Percentiles rank a stretch among this genome's conserved stretches.
phyloP scores from a whole-genome alignment of 345 rosid genomes.

The Citrus reticulata region DNA sequence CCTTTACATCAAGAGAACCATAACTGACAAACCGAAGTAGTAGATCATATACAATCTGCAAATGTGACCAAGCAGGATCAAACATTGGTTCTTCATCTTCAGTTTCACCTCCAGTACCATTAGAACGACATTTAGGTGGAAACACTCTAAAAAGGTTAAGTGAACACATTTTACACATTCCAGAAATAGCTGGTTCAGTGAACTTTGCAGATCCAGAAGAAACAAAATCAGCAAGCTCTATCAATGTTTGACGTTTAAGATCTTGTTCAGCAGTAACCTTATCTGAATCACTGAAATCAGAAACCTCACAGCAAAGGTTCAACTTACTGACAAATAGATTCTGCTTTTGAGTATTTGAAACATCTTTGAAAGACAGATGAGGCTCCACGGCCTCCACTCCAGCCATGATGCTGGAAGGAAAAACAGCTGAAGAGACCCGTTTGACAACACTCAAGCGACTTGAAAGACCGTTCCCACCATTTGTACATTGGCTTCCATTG shows the following conservation, averaged over 20 bases:
- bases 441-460: constrained; percentile 73
- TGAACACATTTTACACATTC: constrained; percentile 64
- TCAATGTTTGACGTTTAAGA: constrained; percentile 47
- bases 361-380: constrained; percentile 65
- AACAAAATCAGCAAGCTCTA: constrained; percentile 66
- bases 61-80: constrained; percentile 74
- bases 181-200: constrained; percentile 55
- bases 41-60: constrained; percentile 69
- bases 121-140: constrained; percentile 60
- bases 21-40: constrained; percentile 52
- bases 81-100: constrained; percentile 78
- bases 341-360: constrained; percentile 65
- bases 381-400: constrained; percentile 79
- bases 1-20: constrained; percentile 56
- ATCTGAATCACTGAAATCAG: constrained; percentile 43
- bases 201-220: constrained; percentile 66
- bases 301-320: constrained; percentile 58
- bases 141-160: constrained; percentile 59
- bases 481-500: constrained; percentile 49
- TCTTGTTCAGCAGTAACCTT: constrained; percentile 48
- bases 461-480: constrained; percentile 51
- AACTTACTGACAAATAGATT: constrained; percentile 67
- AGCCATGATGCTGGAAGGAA: constrained; percentile 68
- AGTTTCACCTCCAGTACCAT: constrained; percentile 42
- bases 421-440: constrained; percentile 77